A percentile compares a stretch with the other conserved stretches of the same genome.
Evolutionary conservation across 2,329 filamentous ascomycete genomes (phyloP).

Genomic region (Neonectria neomacrospora): DNA sequence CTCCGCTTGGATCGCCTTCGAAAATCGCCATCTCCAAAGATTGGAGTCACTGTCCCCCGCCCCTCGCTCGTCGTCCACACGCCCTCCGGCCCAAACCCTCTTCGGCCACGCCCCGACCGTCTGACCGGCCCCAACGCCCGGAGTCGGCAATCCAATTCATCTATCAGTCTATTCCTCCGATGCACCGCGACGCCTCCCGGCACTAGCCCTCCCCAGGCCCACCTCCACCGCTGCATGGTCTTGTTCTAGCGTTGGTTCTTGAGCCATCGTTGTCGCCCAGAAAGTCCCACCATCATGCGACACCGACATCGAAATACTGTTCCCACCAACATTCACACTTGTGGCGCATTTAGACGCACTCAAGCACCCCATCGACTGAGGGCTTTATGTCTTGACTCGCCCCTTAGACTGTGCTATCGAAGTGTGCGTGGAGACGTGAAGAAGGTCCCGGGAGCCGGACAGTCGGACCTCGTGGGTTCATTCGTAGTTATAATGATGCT

Average conservation of each 20-base stretch:
- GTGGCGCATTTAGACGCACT: conserved; percentile 11
- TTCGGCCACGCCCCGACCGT: conserved; percentile 27
- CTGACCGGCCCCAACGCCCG: conserved; percentile 28
- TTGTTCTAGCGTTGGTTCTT: conserved; percentile 31
- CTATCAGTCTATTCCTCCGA: conserved; percentile 37
- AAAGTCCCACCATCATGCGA: conserved; percentile 38
- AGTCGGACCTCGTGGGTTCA: neutral
- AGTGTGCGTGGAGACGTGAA: conserved; percentile 8
- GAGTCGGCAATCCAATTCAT: conserved; percentile 34
- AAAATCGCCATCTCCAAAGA: conserved; percentile 30
- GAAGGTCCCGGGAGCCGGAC: conserved; percentile 5
- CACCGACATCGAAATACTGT: conserved; percentile 20
- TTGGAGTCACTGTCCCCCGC: conserved; percentile 14
- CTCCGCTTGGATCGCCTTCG: conserved; percentile 27
- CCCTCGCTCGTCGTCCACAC: conserved; percentile 13
- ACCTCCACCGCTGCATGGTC: conserved; percentile 26
- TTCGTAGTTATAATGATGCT: conserved; percentile 17
- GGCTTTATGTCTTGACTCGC: conserved; percentile 11
- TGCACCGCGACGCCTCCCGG: conserved; percentile 30
- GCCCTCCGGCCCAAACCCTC: conserved; percentile 24
- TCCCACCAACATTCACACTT: conserved; percentile 11
- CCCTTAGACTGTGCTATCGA: neutral
- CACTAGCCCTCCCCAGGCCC: conserved; percentile 23
- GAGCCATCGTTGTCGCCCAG: conserved; percentile 32
- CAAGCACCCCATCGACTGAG: conserved; percentile 3